A percentile compares a stretch with the other conserved stretches of the same genome.
Conservation (phyloP, 140 eudicot genomes). For the Stevia rebaudiana region DNA sequence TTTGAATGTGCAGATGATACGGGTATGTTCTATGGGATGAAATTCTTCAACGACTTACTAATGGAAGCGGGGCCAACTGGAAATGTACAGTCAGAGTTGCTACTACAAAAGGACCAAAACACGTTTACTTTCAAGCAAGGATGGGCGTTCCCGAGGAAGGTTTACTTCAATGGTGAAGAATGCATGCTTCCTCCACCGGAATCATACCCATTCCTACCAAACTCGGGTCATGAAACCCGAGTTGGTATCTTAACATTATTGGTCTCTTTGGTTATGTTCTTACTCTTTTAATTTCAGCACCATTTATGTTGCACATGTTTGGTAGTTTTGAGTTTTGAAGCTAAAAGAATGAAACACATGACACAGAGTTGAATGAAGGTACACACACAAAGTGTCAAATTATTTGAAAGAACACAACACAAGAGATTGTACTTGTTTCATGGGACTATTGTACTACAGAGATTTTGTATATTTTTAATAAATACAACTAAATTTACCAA, state of each 20-base stretch:
- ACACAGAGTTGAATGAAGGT: constrained; percentile 8
- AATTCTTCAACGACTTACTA: constrained; percentile 70
- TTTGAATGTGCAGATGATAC: constrained; percentile 57
- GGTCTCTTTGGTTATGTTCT: constrained; percentile 20
- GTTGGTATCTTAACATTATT: constrained; percentile 24
- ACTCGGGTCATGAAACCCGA: constrained; percentile 34
- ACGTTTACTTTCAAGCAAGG: constrained; percentile 74
- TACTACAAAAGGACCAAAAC: constrained; percentile 68
- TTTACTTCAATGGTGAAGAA: constrained; percentile 86
- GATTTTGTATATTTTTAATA: constrained; percentile 16
- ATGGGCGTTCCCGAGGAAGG: constrained; percentile 86
- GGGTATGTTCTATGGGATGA: constrained; percentile 81
- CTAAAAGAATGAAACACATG: constrained; percentile 16
- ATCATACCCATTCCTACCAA: constrained; percentile 76
- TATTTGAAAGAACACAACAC: constrained; percentile 13
- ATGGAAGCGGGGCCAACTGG: constrained; percentile 83
- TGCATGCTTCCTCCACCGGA: constrained; percentile 85
- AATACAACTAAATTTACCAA: constrained; percentile 17
- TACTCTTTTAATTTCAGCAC: constrained; percentile 29
- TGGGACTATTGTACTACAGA: constrained; percentile 16
- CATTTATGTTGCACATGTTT: constrained; percentile 1
- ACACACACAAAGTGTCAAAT: constrained; percentile 1
- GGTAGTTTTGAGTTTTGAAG: constrained; percentile 27
- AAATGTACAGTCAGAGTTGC: constrained; percentile 67
- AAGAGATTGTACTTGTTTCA: constrained; percentile 5